Evolutionary conservation across 305 asterid genomes (phyloP).

Genomic region (Fraxinus albicans): DNA sequence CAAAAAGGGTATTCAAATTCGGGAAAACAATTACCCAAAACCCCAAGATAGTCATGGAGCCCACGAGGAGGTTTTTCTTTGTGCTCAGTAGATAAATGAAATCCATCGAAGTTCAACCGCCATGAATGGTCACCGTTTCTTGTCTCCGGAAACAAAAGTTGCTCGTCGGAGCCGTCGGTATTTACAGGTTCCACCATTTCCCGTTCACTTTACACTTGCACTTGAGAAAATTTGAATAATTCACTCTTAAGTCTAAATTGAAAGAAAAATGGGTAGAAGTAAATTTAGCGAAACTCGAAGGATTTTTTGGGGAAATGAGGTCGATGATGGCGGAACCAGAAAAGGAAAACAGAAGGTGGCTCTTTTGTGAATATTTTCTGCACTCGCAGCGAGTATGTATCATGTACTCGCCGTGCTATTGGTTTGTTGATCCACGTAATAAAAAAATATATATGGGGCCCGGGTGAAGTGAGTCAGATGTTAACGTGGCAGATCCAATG

Average conservation of each 20-base stretch:
- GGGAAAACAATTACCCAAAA: slow-evolving; percentile 29
- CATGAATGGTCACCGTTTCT: slow-evolving; percentile 41
- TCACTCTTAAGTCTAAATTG: neutral
- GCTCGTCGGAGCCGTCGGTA: slow-evolving; percentile 36
- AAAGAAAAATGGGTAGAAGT: neutral
- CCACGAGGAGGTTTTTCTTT: slow-evolving; percentile 47
- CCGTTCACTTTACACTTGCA: neutral
- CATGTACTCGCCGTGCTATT: neutral
- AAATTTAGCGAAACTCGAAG: slow-evolving; percentile 3
- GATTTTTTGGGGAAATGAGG: neutral
- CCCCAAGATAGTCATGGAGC: slow-evolving; percentile 46
- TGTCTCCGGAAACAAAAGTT: slow-evolving; percentile 31
- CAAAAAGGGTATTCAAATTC: neutral
- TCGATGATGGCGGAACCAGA: neutral
- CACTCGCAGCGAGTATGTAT: neutral
- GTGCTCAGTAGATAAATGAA: slow-evolving; percentile 35
- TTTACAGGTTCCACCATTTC: slow-evolving; percentile 32
- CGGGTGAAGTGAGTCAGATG: neutral
- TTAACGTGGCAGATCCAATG: neutral
- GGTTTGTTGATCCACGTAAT: neutral
- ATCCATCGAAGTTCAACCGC: slow-evolving; percentile 47
- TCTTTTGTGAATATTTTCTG: neutral
- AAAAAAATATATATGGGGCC: neutral
- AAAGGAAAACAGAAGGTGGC: neutral
- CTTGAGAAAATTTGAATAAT: neutral